These are phyloP conservation scores for Betula pendula DNA, from an alignment of 306 rosid genomes.

Conservation along the genomic window DNA sequence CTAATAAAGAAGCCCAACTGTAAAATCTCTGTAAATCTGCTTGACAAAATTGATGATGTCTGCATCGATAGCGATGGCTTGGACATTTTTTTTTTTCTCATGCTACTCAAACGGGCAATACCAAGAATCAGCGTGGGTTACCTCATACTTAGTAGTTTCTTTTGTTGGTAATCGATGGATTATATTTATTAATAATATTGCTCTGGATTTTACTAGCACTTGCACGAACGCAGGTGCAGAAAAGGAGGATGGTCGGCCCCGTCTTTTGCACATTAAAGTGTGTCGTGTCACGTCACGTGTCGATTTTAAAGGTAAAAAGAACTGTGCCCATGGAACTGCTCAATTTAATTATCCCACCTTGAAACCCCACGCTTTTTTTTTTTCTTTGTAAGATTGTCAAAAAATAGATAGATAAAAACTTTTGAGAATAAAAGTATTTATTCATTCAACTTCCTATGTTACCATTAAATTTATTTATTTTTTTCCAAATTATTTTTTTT, in stretches of 20 bases:
- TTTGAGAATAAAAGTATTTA: too few relatives aligned
- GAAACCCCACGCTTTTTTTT: too few relatives aligned
- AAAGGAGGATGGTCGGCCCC: slow-evolving; percentile 21
- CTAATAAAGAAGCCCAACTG: neutral
- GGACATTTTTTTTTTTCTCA: neutral
- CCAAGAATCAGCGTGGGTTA: too few relatives aligned
- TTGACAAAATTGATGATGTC: neutral
- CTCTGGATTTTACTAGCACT: neutral
- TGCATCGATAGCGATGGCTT: neutral
- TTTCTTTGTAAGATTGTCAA: too few relatives aligned
- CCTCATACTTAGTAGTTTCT: too few relatives aligned
- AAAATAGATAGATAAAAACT: too few relatives aligned
- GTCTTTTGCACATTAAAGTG: neutral
- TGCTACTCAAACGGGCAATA: too few relatives aligned
- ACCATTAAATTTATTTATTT: too few relatives aligned
- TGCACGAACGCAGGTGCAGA: neutral
- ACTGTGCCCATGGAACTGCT: too few relatives aligned
- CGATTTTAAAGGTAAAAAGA: neutral
- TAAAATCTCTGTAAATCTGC: too few relatives aligned
- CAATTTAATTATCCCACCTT: too few relatives aligned
- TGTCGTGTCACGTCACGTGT: slow-evolving; percentile 8
- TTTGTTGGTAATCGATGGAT: neutral
- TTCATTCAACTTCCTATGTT: neutral
- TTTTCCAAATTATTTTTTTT: too few relatives aligned
- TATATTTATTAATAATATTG: neutral